A percentile compares a stretch with the other conserved stretches of the same genome.
These are phyloP conservation scores for Botryotinia globosa DNA, from an alignment of 2,329 filamentous ascomycete species.

Conservation along the genomic window DNA sequence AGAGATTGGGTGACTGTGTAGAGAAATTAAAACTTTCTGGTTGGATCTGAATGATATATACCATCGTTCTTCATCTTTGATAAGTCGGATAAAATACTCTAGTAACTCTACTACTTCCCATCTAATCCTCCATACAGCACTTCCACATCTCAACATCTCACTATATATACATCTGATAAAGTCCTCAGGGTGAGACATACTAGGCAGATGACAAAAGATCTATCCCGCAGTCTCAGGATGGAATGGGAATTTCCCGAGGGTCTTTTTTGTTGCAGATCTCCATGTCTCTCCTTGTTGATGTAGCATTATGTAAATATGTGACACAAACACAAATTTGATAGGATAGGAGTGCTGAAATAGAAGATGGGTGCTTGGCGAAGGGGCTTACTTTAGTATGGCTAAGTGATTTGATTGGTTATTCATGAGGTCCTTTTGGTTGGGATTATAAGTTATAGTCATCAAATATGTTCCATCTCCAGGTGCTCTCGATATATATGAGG, in stretches of 20 bases:
- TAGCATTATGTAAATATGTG: background rate
- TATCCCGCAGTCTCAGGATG: background rate
- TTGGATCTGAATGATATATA: background rate
- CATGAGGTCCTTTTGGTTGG: background rate
- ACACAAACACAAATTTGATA: background rate
- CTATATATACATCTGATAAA: no score
- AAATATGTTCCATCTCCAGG: constrained; percentile 21
- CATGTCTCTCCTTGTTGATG: background rate
- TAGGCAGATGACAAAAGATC: fast-evolving
- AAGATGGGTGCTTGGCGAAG: constrained; percentile 22
- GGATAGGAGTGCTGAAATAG: background rate
- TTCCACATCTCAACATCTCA: no score
- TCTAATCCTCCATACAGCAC: no score
- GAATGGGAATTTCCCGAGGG: no score
- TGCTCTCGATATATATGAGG: constrained; percentile 16
- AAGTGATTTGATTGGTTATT: background rate
- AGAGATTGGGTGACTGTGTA: background rate
- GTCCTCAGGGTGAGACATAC: no score
- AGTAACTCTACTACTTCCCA: no score
- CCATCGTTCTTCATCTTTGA: background rate
- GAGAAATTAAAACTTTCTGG: background rate
- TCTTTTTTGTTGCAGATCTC: background rate
- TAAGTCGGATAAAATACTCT: no score
- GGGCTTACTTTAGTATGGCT: background rate
- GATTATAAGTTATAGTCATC: background rate